These are phyloP conservation scores for Mortierella sp. DNA, from an alignment of 371 early-diverging fungal species.

Conservation along the genomic window DNA sequence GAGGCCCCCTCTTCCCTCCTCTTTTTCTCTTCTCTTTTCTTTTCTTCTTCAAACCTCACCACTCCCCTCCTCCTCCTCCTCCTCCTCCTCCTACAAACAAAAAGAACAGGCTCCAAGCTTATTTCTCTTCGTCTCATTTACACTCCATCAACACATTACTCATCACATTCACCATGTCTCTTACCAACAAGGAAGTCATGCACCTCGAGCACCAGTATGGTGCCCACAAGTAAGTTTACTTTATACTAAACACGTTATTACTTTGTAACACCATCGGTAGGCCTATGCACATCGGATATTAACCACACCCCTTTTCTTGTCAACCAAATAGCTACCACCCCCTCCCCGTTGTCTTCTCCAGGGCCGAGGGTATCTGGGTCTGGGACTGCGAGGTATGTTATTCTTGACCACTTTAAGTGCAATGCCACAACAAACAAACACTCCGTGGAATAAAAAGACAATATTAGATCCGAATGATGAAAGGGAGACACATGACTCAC, in stretches of 20 bases:
- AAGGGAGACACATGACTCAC: conserved; percentile 4
- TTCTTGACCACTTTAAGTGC: not conserved
- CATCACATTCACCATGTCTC: conserved; percentile 29
- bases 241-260: not conserved
- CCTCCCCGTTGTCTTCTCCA: conserved; percentile 93
- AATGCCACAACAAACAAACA: not conserved
- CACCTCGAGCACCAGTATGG: conserved; percentile 82
- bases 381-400: conserved; percentile 90
- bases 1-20: not conserved
- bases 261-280: not conserved
- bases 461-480: not conserved
- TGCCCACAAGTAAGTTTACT: conserved; percentile 85
- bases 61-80: conserved; percentile 6
- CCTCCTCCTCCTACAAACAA: conserved; percentile 8
- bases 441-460: not conserved
- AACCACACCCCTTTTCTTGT: not conserved
- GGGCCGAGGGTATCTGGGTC: conserved; percentile 92
- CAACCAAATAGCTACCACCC: conserved; percentile 90
- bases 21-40: conserved; percentile 20
- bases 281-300: not conserved
- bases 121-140: not conserved
- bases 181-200: conserved; percentile 72
- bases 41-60: conserved; percentile 4
- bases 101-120: not conserved
- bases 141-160: not conserved